Evolutionary conservation across 495 filamentous ascomycete genomes (phyloP).

Genomic region (Hyaloscypha variabilis): DNA sequence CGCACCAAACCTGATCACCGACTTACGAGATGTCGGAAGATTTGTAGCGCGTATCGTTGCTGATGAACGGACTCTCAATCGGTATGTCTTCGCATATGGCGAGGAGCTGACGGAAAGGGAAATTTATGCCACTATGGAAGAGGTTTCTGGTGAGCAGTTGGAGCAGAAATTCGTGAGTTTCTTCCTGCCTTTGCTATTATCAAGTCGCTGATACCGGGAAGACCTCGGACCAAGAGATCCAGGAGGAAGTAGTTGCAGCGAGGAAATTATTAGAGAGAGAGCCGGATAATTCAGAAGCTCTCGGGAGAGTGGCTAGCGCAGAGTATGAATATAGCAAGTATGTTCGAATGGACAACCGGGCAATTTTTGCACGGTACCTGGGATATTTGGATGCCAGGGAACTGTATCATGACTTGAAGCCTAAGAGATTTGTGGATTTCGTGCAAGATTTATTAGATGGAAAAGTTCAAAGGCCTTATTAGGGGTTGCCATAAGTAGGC

Average conservation of each 20-base stretch:
- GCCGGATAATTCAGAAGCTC: background rate
- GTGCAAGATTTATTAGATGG: constrained; percentile 10
- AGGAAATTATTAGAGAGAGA: background rate
- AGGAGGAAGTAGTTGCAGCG: constrained; percentile 27
- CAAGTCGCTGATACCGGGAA: background rate
- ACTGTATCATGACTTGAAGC: constrained; percentile 55
- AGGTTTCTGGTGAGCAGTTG: constrained; percentile 56
- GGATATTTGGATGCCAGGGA: constrained; percentile 59
- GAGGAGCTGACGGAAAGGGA: constrained; percentile 51
- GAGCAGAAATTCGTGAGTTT: constrained; percentile 51
- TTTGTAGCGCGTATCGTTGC: constrained; percentile 57
- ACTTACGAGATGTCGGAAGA: constrained; percentile 57
- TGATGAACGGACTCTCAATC: constrained; percentile 60
- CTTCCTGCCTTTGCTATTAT: background rate
- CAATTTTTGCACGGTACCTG: constrained; percentile 58
- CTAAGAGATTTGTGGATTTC: constrained; percentile 42
- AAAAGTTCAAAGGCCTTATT: constrained; percentile 6
- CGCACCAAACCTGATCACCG: constrained; percentile 51
- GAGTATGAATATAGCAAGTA: constrained; percentile 55
- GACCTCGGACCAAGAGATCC: constrained; percentile 14
- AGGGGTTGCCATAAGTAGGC: background rate
- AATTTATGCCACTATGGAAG: constrained; percentile 52
- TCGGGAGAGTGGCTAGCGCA: background rate
- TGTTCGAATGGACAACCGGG: constrained; percentile 59
- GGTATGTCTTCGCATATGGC: constrained; percentile 56